Conservation (phyloP, 441 rosid genomes). For the Breynia disticha region DNA sequence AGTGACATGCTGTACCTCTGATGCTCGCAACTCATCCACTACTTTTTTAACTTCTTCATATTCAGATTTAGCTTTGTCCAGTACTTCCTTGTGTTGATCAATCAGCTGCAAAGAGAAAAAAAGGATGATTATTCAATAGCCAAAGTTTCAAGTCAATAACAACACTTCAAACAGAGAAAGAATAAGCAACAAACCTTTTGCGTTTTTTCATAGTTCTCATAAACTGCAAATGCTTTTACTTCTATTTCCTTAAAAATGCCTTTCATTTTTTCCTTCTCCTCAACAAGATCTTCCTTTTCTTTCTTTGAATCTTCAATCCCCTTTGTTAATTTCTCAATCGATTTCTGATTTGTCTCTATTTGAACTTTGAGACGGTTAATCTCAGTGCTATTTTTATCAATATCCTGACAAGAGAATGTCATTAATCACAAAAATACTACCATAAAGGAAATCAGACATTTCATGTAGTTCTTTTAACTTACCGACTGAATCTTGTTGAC, state of each 20-base stretch:
- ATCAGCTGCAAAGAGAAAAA: slow-evolving; percentile 40
- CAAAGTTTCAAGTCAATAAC: background rate
- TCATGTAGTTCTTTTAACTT: slow-evolving; percentile 25
- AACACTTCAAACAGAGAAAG: slow-evolving; percentile 9
- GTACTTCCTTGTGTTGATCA: slow-evolving; percentile 68
- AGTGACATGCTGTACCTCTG: slow-evolving; percentile 72
- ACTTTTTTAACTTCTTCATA: slow-evolving; percentile 61
- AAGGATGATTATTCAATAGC: background rate
- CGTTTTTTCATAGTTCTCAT: slow-evolving; percentile 66
- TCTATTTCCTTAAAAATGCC: slow-evolving; percentile 57
- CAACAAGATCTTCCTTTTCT: slow-evolving; percentile 59
- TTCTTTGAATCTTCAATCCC: slow-evolving; percentile 71
- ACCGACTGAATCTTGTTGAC: slow-evolving; percentile 82
- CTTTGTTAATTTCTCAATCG: slow-evolving; percentile 78
- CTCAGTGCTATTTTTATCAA: slow-evolving; percentile 72
- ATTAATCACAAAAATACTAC: slow-evolving; percentile 14
- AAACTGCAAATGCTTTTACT: slow-evolving; percentile 73
- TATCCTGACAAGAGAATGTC: slow-evolving; percentile 43
- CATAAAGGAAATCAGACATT: slow-evolving; percentile 10
- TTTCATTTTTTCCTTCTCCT: slow-evolving; percentile 63
- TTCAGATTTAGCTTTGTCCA: slow-evolving; percentile 54
- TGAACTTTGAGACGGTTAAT: slow-evolving; percentile 86
- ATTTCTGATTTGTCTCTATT: slow-evolving; percentile 78
- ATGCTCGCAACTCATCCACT: slow-evolving; percentile 77
- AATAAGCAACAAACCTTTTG: slow-evolving; percentile 40